Evolutionary conservation across 2,329 filamentous ascomycete genomes (phyloP), one percentile per base, ranked within the genome.

Genomic region (Pseudogymnoascus sp.): DNA sequence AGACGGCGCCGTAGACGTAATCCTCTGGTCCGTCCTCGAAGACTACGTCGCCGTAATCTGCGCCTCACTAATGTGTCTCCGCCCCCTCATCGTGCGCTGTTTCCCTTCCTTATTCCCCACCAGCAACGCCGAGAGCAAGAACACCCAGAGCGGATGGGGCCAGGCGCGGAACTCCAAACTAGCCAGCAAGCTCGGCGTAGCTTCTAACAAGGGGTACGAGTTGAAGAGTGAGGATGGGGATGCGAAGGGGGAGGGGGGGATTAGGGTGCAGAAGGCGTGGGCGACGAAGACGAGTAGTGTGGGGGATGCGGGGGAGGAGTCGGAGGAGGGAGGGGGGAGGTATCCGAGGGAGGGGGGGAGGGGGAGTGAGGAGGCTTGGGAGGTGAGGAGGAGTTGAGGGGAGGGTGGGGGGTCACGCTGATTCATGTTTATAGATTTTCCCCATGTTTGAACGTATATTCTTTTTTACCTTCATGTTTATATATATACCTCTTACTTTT

Each of bases 41-140:
- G 67, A 67, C 14, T 71, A 70, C 42, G 69, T 71, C 7, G 78
- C 76, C 11, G 78, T 80, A n/a, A 72, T 73, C 31, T 78, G 73
- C 5, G 78, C 77, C 47, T 79, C 77, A 61, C 75, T 79, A 1
- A 73, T 73, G 4, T 74, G 77, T 14, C 76, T 73, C 2, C 78
- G 76, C 0, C 79, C 75, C 11, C 75, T 79, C 1, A 10, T 69
- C 18, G 42, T 64, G 12, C 66, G 64, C 10, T 21, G n/a, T 34
- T 57, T 57, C 26, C 47, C 47, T 8, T 6, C 26, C 8, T 3
- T 57, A 8, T 57, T 57, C 47, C 47, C 26, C 8, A 57, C 47
- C 29, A 57, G 47, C 47, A 34, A 11, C 47, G 12, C 11, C 26
- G 47, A 57, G 16, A 57, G 47, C 47, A 57, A 57, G 26, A 18